Conservation (phyloP, 768 basidiomycete genomes). For the Leucocoprinus leucothites region DNA sequence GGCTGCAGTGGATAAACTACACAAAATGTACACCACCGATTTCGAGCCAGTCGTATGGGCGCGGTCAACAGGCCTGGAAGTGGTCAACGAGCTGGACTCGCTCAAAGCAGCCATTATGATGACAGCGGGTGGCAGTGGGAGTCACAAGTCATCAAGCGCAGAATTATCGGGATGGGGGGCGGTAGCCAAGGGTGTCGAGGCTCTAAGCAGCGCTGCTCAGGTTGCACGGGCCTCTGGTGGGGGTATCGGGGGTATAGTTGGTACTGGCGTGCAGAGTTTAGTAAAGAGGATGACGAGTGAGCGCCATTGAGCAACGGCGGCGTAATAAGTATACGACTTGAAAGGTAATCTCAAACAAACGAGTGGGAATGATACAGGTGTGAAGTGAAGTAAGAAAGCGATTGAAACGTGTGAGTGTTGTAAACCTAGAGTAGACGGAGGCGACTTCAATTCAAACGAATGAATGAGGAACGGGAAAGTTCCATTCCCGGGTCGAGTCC, state of each 20-base stretch:
- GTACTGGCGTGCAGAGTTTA: not conserved
- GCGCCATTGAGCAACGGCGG: not conserved
- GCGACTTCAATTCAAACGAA: not conserved
- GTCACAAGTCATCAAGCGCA: constrained; percentile 8
- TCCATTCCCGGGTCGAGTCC: constrained; percentile 2
- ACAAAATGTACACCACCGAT: constrained; percentile 78
- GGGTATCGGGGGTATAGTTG: constrained; percentile 5
- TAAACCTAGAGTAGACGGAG: not conserved
- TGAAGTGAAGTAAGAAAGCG: not conserved
- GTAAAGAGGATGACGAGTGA: not conserved
- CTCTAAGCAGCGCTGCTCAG: constrained; percentile 19
- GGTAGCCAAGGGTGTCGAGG: constrained; percentile 39
- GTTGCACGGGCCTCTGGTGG: not conserved
- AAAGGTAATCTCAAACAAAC: not conserved
- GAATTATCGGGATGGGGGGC: constrained; percentile 27
- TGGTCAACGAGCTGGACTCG: constrained; percentile 83
- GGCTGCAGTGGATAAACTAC: constrained; percentile 83
- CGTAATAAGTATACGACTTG: not conserved
- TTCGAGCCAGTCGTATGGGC: constrained; percentile 77
- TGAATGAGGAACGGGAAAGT: constrained; percentile 1
- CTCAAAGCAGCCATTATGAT: constrained; percentile 86
- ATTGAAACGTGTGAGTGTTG: not conserved
- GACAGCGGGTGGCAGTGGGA: constrained; percentile 52
- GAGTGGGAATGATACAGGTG: too few relatives aligned
- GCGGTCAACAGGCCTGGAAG: constrained; percentile 83